phyloP scores from a whole-genome alignment of 2,329 filamentous ascomycete species.

The Ceratocystis cubensis region DNA sequence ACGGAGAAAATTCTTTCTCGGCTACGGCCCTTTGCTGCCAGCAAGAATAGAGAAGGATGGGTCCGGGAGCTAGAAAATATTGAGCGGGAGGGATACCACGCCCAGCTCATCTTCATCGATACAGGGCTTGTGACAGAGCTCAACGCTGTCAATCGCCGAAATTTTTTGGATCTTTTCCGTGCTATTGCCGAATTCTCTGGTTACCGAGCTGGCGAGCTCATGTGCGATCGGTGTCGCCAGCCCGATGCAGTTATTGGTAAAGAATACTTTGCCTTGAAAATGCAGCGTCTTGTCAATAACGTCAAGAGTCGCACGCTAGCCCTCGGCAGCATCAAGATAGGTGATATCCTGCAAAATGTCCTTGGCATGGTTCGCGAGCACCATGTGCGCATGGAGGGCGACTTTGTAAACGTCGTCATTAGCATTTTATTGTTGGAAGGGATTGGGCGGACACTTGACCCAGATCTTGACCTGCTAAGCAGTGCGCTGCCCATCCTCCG shows the following conservation, averaged over 20 bases:
- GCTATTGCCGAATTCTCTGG: conserved; percentile 94
- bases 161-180: conserved; percentile 93
- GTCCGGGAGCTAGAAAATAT: conserved; percentile 59
- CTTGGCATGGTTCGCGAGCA: conserved; percentile 82
- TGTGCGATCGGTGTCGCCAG: conserved; percentile 90
- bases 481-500: conserved; percentile 83
- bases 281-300: conserved; percentile 87
- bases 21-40: conserved; percentile 56
- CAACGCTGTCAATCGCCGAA: conserved; percentile 70
- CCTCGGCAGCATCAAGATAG: conserved; percentile 87
- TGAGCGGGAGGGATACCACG: conserved; percentile 76
- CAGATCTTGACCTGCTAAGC: conserved; percentile 70
- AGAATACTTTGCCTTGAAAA: conserved; percentile 85
- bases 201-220: conserved; percentile 84
- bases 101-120: conserved; percentile 94
- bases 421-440: conserved; percentile 88
- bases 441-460: conserved; percentile 78
- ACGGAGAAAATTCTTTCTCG: conserved; percentile 77
- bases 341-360: conserved; percentile 84
- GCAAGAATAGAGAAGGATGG: conserved; percentile 58
- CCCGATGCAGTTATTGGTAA: conserved; percentile 78
- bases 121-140: conserved; percentile 91
- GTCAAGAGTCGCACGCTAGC: conserved; percentile 88
- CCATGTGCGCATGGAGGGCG: conserved; percentile 87
- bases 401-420: conserved; percentile 96